phyloP scores from a whole-genome alignment of 225 moss, liverwort and hornwort species.

The Polytrichum formosum region DNA sequence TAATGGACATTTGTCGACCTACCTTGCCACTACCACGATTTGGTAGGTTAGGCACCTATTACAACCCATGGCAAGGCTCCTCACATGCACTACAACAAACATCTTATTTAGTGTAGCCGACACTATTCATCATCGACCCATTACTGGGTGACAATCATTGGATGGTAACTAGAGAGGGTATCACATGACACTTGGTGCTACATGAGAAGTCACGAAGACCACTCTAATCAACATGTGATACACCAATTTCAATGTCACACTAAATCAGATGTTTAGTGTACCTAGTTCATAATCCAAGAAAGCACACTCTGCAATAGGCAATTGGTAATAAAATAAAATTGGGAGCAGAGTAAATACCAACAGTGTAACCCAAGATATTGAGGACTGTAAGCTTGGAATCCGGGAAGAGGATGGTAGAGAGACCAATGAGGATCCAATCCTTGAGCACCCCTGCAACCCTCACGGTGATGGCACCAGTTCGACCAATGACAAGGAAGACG shows the following conservation, averaged over 20 bases:
- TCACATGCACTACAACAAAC: neutral
- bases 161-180: too few relatives aligned
- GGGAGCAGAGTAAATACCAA: slow-evolving; percentile 12
- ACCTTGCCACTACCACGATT: too few relatives aligned
- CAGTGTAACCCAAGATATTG: slow-evolving; percentile 22
- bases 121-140: neutral
- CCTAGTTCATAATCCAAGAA: neutral
- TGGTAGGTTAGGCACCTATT: too few relatives aligned
- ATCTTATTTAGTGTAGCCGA: neutral
- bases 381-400: slow-evolving; percentile 16
- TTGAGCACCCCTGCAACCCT: slow-evolving; percentile 27
- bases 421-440: slow-evolving; percentile 27
- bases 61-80: too few relatives aligned
- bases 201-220: too few relatives aligned
- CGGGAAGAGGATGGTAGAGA: slow-evolving; percentile 28
- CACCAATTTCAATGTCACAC: too few relatives aligned
- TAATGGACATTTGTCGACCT: too few relatives aligned
- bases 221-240: too few relatives aligned
- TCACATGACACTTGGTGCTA: too few relatives aligned
- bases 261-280: too few relatives aligned
- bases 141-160: neutral
- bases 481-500: slow-evolving; percentile 30
- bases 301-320: neutral
- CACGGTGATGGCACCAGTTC: slow-evolving; percentile 28
- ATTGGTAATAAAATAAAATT: too few relatives aligned